A percentile compares a stretch with the other conserved stretches of the same genome.
Conservation (phyloP, 2,329 filamentous ascomycete genomes). For the Aspergillus sp. region DNA sequence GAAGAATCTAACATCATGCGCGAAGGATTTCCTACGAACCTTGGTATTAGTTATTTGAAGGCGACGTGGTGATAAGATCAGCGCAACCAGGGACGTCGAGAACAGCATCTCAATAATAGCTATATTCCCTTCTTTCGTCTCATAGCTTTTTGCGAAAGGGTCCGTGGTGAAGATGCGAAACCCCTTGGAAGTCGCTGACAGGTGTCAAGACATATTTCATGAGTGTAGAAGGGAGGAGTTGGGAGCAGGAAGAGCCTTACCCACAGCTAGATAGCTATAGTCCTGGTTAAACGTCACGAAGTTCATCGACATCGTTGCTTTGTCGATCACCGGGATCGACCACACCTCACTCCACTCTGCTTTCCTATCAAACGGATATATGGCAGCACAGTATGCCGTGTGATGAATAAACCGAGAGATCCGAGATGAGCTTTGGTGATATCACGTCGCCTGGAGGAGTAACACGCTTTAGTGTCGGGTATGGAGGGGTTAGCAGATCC, state of each 20-base stretch:
- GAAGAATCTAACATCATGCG: background rate
- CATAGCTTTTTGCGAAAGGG: conserved; percentile 92
- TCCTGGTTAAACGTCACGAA: conserved; percentile 99
- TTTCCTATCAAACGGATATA: background rate
- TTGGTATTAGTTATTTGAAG: conserved; percentile 98
- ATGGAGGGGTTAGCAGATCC: conserved; percentile 24
- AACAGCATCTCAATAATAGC: conserved; percentile 98
- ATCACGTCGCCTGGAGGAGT: background rate
- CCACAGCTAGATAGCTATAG: conserved; percentile 93
- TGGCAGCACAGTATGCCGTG: background rate
- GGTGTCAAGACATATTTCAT: conserved; percentile 19
- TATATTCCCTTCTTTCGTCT: conserved; percentile 91
- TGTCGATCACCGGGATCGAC: conserved; percentile 15
- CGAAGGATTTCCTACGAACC: conserved; percentile 52
- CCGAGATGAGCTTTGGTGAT: background rate
- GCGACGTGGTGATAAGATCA: conserved; percentile 87
- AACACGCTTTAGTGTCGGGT: conserved; percentile 5
- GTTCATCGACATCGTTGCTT: conserved; percentile 73
- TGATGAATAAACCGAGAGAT: background rate
- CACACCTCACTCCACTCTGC: background rate
- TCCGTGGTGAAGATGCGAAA: conserved; percentile 97
- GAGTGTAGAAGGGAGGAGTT: conserved; percentile 3
- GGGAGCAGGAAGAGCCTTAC: conserved; percentile 52
- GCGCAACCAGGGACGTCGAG: conserved; percentile 91
- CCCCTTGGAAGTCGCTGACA: conserved; percentile 80